Conservation (phyloP, 1,284 basidiomycete species). For the Trichosporon ovoides region DNA sequence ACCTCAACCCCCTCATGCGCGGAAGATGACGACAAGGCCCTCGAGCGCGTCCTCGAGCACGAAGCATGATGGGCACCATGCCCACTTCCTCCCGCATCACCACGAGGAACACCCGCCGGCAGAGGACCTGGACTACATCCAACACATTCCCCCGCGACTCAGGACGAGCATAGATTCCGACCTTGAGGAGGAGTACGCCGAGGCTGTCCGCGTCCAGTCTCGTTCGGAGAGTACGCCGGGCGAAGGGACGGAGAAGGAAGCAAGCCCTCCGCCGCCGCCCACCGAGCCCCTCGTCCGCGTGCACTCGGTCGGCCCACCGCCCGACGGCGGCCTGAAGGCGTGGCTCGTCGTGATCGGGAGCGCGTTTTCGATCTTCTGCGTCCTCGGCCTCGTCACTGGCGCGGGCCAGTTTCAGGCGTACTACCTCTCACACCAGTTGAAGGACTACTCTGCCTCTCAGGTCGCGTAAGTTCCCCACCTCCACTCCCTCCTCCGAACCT, state of each 20-base stretch:
- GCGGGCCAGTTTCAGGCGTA: conserved; percentile 42
- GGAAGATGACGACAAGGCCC: too few species aligned
- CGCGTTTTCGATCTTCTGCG: conserved; percentile 3
- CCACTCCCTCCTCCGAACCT: too few species aligned
- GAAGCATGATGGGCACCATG: background rate
- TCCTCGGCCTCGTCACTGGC: conserved; percentile 25
- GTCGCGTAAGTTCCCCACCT: conserved; percentile 1
- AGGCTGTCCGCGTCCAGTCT: background rate
- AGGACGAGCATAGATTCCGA: background rate
- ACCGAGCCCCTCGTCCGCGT: background rate
- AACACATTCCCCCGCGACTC: background rate
- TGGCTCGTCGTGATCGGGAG: conserved; percentile 10
- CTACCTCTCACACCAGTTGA: conserved; percentile 39
- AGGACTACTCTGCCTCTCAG: conserved; percentile 15
- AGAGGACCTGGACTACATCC: background rate
- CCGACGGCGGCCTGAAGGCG: conserved; percentile 6
- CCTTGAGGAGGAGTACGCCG: background rate
- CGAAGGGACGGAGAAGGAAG: too few species aligned
- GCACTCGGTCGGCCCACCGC: background rate
- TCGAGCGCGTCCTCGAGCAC: too few species aligned
- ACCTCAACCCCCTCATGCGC: too few species aligned
- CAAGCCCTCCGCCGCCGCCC: background rate
- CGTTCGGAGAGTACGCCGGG: background rate
- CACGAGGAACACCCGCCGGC: background rate
- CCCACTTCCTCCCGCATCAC: background rate